Evolutionary conservation across 345 rosid species (phyloP).

Genomic region (Lumnitzera littorea): DNA sequence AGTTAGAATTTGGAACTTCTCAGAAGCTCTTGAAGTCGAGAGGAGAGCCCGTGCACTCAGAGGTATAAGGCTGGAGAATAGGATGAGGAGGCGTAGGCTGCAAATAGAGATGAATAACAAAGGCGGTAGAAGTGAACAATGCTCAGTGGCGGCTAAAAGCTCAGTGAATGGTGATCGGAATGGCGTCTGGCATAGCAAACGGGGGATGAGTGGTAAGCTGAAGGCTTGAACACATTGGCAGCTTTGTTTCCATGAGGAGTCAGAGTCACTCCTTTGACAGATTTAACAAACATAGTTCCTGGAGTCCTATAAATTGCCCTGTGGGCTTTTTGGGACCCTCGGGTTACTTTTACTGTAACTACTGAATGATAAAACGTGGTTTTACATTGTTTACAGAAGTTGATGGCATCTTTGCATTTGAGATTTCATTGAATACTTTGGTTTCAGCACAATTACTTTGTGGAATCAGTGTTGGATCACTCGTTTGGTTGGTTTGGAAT

Average conservation of each 20-base stretch:
- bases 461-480: too few relatives aligned
- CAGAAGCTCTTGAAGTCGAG: slow-evolving; percentile 73
- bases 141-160: slow-evolving; percentile 78
- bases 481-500: too few relatives aligned
- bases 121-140: slow-evolving; percentile 43
- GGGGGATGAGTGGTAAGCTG: slow-evolving; percentile 58
- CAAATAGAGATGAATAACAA: slow-evolving; percentile 64
- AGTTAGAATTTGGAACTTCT: slow-evolving; percentile 85
- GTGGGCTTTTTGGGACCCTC: too few relatives aligned
- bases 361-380: too few relatives aligned
- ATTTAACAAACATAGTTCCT: too few relatives aligned
- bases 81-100: slow-evolving; percentile 68
- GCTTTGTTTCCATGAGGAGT: background rate
- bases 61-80: slow-evolving; percentile 66
- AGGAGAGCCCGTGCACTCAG: slow-evolving; percentile 47
- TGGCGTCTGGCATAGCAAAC: slow-evolving; percentile 53
- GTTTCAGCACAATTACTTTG: too few relatives aligned
- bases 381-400: too few relatives aligned
- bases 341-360: too few relatives aligned
- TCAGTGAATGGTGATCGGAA: slow-evolving; percentile 43
- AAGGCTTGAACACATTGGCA: slow-evolving; percentile 33
- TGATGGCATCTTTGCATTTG: too few relatives aligned
- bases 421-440: too few relatives aligned
- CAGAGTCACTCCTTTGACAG: too few relatives aligned
- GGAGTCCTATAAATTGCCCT: too few relatives aligned